Conservation (phyloP, 768 basidiomycete genomes). For the Phaeotremella fagi region DNA sequence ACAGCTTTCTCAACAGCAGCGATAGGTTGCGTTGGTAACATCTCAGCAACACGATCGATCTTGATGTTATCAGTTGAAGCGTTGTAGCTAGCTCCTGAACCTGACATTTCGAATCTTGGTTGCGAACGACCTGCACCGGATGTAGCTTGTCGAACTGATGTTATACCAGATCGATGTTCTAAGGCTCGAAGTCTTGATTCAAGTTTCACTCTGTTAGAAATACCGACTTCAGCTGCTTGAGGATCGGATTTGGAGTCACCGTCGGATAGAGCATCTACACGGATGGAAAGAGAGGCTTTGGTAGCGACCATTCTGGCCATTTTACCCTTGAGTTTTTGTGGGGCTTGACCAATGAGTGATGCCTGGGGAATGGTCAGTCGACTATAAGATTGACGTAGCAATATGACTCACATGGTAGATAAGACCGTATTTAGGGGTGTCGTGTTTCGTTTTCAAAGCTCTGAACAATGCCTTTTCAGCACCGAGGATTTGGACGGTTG, state of each 20-base stretch:
- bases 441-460: slow-evolving; percentile 54
- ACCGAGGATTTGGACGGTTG: slow-evolving; percentile 53
- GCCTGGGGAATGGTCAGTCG: slow-evolving; percentile 55
- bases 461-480: slow-evolving; percentile 54
- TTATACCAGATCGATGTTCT: slow-evolving; percentile 72
- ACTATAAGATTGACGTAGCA: slow-evolving; percentile 1
- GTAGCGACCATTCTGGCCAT: slow-evolving; percentile 99
- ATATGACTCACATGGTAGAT: slow-evolving; percentile 83
- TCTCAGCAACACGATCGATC: slow-evolving; percentile 31
- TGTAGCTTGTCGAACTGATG: slow-evolving; percentile 61
- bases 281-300: slow-evolving; percentile 93
- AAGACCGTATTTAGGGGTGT: slow-evolving; percentile 82
- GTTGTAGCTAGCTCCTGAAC: slow-evolving; percentile 74
- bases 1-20: slow-evolving; percentile 72
- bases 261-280: slow-evolving; percentile 93
- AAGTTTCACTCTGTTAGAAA: slow-evolving; percentile 90
- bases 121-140: slow-evolving; percentile 58
- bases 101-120: slow-evolving; percentile 72
- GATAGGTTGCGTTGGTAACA: slow-evolving; percentile 75
- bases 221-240: slow-evolving; percentile 75
- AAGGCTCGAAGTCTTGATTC: slow-evolving; percentile 87
- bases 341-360: slow-evolving; percentile 92
- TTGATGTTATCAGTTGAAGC: slow-evolving; percentile 74
- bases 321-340: slow-evolving; percentile 98
- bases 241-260: slow-evolving; percentile 75